Conservation (phyloP, 371 early-diverging fungal species). For the Batkoa obscura region DNA sequence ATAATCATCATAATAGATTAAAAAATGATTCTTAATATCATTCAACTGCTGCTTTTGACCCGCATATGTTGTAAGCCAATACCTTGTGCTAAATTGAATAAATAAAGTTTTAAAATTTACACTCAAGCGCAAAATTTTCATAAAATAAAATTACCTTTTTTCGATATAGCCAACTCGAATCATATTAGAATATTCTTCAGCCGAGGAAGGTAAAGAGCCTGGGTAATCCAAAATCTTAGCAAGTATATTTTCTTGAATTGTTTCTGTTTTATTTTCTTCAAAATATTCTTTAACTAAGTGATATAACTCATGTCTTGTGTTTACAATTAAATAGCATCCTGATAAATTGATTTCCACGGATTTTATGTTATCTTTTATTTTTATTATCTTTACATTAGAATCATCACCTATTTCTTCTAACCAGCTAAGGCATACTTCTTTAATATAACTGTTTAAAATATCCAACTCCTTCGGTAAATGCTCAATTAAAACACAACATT, state of each 20-base stretch:
- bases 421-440: not conserved
- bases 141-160: not conserved
- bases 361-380: not conserved
- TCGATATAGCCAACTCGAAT: not conserved
- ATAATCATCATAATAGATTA: not conserved
- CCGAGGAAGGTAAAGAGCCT: not conserved
- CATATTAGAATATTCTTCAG: not conserved
- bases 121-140: not conserved
- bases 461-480: not conserved
- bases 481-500: not conserved
- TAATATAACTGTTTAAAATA: not conserved
- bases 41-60: not conserved
- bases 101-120: not conserved
- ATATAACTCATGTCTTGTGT: not conserved
- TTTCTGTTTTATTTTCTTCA: not conserved
- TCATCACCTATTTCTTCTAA: not conserved
- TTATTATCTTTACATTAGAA: not conserved
- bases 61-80: conserved; percentile 2
- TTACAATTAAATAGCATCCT: not conserved
- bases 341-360: not conserved
- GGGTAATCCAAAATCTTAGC: not conserved
- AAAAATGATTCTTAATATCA: not conserved
- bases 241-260: not conserved
- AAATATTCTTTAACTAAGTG: not conserved
- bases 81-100: not conserved